Evolutionary conservation across 352 stramenopile genomes (phyloP).

Genomic region (Globisporangium cystogenes): DNA sequence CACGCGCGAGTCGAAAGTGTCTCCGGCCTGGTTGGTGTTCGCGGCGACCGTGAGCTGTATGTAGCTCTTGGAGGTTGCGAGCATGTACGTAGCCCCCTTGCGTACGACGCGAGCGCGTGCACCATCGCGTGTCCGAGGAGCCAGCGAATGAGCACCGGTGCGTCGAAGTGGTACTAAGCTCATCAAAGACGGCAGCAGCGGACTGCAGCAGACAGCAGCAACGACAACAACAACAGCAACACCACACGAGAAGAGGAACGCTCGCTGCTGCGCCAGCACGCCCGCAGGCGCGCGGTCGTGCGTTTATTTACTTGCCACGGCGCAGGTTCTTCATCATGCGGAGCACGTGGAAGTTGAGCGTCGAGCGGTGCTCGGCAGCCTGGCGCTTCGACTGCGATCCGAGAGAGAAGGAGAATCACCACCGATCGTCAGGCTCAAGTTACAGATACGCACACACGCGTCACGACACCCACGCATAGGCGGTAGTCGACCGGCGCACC

Average conservation of each 20-base stretch:
- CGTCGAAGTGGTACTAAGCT: too few relatives aligned
- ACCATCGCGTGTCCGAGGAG: too few relatives aligned
- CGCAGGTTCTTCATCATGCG: slow-evolving; percentile 81
- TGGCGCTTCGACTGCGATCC: slow-evolving; percentile 40
- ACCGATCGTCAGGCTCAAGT: not conserved
- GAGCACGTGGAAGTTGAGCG: slow-evolving; percentile 86
- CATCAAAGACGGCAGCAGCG: too few relatives aligned
- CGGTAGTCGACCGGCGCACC: slow-evolving; percentile 15
- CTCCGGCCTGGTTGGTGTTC: too few relatives aligned
- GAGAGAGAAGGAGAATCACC: not conserved
- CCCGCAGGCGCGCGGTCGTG: not conserved
- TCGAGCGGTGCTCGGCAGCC: slow-evolving; percentile 69
- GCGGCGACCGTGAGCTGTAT: too few relatives aligned
- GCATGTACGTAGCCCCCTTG: too few relatives aligned
- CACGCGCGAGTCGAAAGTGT: too few relatives aligned
- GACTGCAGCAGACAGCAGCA: not conserved
- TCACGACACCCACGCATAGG: not conserved
- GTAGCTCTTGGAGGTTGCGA: too few relatives aligned
- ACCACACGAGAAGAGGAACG: not conserved
- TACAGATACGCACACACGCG: not conserved
- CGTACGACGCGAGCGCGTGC: too few relatives aligned
- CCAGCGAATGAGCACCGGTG: too few relatives aligned
- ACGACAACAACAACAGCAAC: not conserved
- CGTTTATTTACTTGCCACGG: slow-evolving; percentile 20
- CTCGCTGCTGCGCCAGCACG: not conserved